These are phyloP conservation scores for Cicer pinnatifidum DNA, from an alignment of 306 rosid species.

Conservation along the genomic window DNA sequence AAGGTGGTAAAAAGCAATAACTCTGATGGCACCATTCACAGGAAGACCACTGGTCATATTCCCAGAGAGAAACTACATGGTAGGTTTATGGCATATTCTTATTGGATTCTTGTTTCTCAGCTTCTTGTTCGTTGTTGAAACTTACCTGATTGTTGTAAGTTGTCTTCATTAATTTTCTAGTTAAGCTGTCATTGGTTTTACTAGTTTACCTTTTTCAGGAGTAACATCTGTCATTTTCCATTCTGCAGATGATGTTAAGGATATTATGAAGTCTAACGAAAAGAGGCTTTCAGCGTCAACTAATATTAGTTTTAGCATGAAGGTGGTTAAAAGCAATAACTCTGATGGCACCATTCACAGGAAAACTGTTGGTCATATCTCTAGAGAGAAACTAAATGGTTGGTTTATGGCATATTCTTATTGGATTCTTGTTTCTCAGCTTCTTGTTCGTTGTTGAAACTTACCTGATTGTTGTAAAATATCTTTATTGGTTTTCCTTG, in stretches of 20 bases:
- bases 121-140: slow-evolving; percentile 21
- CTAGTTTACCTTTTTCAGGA: slow-evolving; percentile 13
- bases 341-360: slow-evolving; percentile 44
- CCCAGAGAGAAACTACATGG: slow-evolving; percentile 46
- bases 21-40: slow-evolving; percentile 45
- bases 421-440: slow-evolving; percentile 12
- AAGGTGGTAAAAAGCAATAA: slow-evolving; percentile 47
- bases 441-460: slow-evolving; percentile 27
- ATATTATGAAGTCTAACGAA: slow-evolving; percentile 40
- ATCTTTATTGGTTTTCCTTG: slow-evolving; percentile 28
- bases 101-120: slow-evolving; percentile 7
- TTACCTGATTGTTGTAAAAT: slow-evolving; percentile 26
- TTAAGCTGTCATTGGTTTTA: slow-evolving; percentile 36
- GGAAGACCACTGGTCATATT: slow-evolving; percentile 47
- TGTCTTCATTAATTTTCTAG: slow-evolving; percentile 26
- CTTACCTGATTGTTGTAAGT: not conserved
- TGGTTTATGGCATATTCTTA: slow-evolving; percentile 34
- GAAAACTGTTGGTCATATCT: slow-evolving; percentile 48
- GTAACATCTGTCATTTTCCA: slow-evolving; percentile 22
- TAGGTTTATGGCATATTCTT: slow-evolving; percentile 41
- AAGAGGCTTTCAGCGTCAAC: slow-evolving; percentile 45
- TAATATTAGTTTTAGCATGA: slow-evolving; percentile 39
- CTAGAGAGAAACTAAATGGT: slow-evolving; percentile 48
- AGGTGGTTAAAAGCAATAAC: slow-evolving; percentile 47
- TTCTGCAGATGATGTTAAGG: slow-evolving; percentile 53